These are phyloP conservation scores for Rehmannia glutinosa DNA, from an alignment of 257 asterid species.

Conservation along the genomic window DNA sequence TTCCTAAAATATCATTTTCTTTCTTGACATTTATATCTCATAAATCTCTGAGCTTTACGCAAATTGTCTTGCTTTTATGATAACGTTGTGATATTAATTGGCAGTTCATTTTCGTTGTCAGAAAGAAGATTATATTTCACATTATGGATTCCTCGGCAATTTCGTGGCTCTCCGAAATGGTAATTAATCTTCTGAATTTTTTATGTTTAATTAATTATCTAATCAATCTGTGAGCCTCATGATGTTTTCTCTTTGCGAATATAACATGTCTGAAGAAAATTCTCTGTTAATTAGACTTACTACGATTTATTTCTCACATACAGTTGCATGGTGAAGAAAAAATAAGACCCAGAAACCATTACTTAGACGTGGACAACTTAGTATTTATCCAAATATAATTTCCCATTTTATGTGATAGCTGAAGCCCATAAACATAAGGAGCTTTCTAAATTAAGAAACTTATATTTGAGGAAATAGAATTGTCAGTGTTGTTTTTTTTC, in stretches of 20 bases:
- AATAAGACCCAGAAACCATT: too few relatives aligned
- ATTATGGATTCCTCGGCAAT: slow-evolving; percentile 8
- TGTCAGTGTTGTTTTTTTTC: not conserved
- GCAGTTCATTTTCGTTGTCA: not conserved
- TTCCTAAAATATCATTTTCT: not conserved
- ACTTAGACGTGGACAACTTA: not conserved
- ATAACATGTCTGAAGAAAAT: not conserved
- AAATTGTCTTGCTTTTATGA: too few relatives aligned
- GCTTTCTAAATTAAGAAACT: not conserved
- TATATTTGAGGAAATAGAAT: too few relatives aligned
- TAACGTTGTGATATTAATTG: too few relatives aligned
- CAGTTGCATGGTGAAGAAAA: too few relatives aligned
- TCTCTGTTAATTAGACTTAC: not conserved
- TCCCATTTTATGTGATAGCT: too few relatives aligned
- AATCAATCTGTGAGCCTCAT: too few relatives aligned
- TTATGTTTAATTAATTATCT: not conserved
- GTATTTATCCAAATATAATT: too few relatives aligned
- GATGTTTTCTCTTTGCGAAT: too few relatives aligned
- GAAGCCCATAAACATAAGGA: not conserved
- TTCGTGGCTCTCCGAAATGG: slow-evolving; percentile 20
- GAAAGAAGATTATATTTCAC: not conserved
- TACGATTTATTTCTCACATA: too few relatives aligned
- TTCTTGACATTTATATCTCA: not conserved
- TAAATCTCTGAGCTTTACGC: too few relatives aligned
- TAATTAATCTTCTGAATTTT: too few relatives aligned